These are phyloP conservation scores for Tetrahymena malaccensis DNA, from an alignment of 73 alveolate genomes.

Conservation along the genomic window DNA sequence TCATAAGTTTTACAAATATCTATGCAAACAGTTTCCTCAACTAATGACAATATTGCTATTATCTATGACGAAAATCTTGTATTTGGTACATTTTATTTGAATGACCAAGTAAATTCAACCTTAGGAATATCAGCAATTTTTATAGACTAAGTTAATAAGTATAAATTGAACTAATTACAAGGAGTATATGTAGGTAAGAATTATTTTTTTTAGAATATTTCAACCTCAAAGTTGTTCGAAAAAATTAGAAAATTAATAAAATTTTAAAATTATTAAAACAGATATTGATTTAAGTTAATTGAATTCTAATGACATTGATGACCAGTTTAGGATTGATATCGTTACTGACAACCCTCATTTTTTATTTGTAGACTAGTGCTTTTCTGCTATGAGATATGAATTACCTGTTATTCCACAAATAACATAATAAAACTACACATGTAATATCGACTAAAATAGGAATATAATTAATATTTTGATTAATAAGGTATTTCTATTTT, in stretches of 20 bases:
- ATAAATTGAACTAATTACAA: not conserved
- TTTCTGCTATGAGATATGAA: not conserved
- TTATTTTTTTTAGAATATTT: too few relatives aligned
- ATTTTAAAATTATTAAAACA: not conserved
- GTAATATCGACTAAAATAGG: not conserved
- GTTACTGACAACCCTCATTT: not conserved
- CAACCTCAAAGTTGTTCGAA: too few relatives aligned
- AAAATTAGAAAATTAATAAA: too few relatives aligned
- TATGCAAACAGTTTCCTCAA: not conserved
- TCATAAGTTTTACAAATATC: not conserved
- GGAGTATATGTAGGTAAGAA: not conserved
- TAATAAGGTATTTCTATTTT: not conserved
- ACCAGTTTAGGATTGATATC: not conserved
- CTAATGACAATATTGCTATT: not conserved
- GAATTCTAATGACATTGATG: not conserved
- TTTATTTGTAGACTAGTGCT: not conserved
- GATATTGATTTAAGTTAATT: not conserved
- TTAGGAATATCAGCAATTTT: not conserved
- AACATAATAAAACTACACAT: not conserved
- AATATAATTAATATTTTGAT: not conserved
- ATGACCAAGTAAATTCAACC: not conserved
- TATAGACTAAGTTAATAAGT: not conserved
- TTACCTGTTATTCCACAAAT: not conserved
- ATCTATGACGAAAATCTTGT: not conserved
- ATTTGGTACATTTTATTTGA: not conserved